Conservation (phyloP, 164 flowering plant species). For the Dillenia suffruticosa region DNA sequence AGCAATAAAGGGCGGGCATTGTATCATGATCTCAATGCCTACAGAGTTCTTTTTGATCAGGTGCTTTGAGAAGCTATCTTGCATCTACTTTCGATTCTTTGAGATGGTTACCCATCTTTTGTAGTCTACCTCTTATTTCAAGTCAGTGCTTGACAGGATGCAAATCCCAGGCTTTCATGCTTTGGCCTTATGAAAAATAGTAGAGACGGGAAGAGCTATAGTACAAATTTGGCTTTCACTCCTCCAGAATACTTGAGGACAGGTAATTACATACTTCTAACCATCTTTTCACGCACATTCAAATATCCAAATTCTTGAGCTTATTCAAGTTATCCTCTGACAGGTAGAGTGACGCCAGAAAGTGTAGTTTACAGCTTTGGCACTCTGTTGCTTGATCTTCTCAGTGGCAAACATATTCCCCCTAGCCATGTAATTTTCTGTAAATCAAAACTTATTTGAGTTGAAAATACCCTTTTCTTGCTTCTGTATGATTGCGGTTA, state of each 20-base stretch:
- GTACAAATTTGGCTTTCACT: conserved; percentile 71
- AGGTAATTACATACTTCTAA: conserved; percentile 12
- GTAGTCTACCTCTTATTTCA: conserved; percentile 4
- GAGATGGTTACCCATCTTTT: neutral
- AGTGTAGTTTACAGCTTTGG: conserved; percentile 98
- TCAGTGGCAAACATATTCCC: conserved; percentile 96
- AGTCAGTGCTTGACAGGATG: conserved; percentile 34
- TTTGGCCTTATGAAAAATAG: conserved; percentile 73
- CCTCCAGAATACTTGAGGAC: conserved; percentile 71
- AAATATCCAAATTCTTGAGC: no score
- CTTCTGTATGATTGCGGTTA: no score
- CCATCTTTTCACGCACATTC: no score
- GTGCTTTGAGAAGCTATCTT: conserved; percentile 15
- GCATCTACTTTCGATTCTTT: neutral
- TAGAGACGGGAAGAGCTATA: conserved; percentile 70
- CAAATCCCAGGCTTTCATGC: conserved; percentile 63
- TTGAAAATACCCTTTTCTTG: no score
- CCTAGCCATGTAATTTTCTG: conserved; percentile 77
- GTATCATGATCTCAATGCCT: conserved; percentile 94
- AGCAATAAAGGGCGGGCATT: conserved; percentile 81
- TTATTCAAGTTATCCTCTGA: conserved; percentile 9
- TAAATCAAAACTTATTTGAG: no score
- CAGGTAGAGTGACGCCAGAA: conserved; percentile 91
- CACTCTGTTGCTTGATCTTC: conserved; percentile 85
- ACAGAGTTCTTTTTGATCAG: conserved; percentile 67